Conservation (phyloP, 345 rosid species). For the Gossypium arboreum region DNA sequence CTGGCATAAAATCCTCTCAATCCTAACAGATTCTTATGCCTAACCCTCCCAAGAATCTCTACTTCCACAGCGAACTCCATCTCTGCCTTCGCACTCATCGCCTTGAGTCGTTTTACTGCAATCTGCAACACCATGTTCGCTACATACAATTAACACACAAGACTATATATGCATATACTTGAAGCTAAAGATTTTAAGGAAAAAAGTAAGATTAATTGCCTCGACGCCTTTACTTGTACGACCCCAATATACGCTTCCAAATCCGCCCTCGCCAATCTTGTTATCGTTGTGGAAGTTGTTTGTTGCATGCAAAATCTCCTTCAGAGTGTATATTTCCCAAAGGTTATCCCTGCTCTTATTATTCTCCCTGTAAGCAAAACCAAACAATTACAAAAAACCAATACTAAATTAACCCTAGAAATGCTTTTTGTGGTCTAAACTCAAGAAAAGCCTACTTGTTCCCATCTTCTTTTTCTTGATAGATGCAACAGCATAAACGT, state of each 20-base stretch:
- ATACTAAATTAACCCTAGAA: background rate
- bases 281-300: slow-evolving; percentile 59
- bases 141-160: background rate
- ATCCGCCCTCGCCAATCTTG: slow-evolving; percentile 73
- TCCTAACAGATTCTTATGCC: slow-evolving; percentile 58
- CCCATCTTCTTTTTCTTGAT: slow-evolving; percentile 13
- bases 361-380: slow-evolving; percentile 13
- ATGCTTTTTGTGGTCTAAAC: background rate
- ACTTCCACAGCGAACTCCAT: slow-evolving; percentile 74
- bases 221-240: slow-evolving; percentile 58
- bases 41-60: slow-evolving; percentile 67
- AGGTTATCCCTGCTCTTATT: slow-evolving; percentile 38
- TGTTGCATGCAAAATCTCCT: slow-evolving; percentile 59
- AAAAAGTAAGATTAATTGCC: slow-evolving; percentile 29
- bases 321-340: slow-evolving; percentile 51
- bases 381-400: background rate
- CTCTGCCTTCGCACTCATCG: slow-evolving; percentile 64
- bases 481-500: slow-evolving; percentile 22
- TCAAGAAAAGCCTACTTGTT: slow-evolving; percentile 15
- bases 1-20: slow-evolving; percentile 67
- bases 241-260: slow-evolving; percentile 70
- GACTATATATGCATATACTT: background rate
- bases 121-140: slow-evolving; percentile 30
- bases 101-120: slow-evolving; percentile 65
- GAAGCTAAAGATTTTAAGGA: background rate